These are phyloP conservation scores for Pulveroboletus sp. DNA, from an alignment of 768 basidiomycete species.

Conservation along the genomic window DNA sequence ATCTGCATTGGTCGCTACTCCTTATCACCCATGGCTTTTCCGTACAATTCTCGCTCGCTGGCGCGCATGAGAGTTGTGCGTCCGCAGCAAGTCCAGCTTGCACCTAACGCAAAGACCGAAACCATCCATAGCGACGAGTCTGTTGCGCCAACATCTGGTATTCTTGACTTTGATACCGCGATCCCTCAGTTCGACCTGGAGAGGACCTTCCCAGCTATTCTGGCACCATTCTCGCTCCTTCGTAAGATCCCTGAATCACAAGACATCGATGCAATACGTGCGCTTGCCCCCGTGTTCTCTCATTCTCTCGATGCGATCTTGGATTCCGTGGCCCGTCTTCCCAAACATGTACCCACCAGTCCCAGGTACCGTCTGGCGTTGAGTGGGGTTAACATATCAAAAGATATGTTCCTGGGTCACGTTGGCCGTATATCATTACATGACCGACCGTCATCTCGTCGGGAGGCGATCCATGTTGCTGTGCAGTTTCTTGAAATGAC, in stretches of 20 bases:
- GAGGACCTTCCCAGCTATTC: conserved; percentile 34
- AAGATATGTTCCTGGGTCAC: conserved; percentile 20
- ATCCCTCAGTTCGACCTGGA: conserved; percentile 28
- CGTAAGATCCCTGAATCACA: conserved; percentile 18
- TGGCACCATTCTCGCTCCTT: conserved; percentile 28
- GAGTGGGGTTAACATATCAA: conserved; percentile 18
- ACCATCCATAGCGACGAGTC: conserved; percentile 24
- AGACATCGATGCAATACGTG: conserved; percentile 26
- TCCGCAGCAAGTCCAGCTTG: background rate
- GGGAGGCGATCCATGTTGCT: conserved; percentile 10
- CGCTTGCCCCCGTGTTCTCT: conserved; percentile 23
- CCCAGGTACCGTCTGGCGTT: conserved; percentile 21
- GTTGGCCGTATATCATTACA: conserved; percentile 9
- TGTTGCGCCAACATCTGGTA: conserved; percentile 20
- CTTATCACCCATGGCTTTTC: conserved; percentile 9
- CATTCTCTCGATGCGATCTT: conserved; percentile 26
- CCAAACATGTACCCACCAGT: conserved; percentile 16
- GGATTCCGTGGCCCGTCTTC: conserved; percentile 22
- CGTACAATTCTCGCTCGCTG: conserved; percentile 9
- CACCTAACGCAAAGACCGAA: conserved; percentile 16
- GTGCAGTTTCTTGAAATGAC: conserved; percentile 30
- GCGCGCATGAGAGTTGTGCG: conserved; percentile 1
- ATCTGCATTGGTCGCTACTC: too few species aligned
- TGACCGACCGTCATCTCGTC: conserved; percentile 1
- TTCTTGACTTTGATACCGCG: background rate